A percentile compares a stretch with the other conserved stretches of the same genome.
phyloP scores from a whole-genome alignment of 2,329 filamentous ascomycete species.

The Nemania diffusa region DNA sequence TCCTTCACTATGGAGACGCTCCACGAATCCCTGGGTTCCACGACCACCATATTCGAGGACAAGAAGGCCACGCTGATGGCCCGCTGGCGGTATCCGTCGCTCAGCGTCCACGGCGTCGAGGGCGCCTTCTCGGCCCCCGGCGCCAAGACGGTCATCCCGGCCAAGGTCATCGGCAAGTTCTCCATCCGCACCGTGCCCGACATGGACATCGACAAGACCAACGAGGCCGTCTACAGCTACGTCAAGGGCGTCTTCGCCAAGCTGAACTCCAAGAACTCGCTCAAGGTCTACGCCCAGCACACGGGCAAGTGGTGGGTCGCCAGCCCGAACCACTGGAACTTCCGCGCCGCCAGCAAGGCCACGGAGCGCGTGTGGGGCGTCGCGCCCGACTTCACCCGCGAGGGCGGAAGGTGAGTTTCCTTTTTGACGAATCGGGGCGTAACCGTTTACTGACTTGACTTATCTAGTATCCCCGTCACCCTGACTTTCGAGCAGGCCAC shows the following conservation, averaged over 20 bases:
- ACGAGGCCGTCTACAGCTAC: slow-evolving; percentile 84
- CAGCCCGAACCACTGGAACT: slow-evolving; percentile 99
- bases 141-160: slow-evolving; percentile 98
- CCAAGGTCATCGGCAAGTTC: slow-evolving; percentile 98
- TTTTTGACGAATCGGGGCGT: neutral
- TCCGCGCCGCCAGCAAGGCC: slow-evolving; percentile 92
- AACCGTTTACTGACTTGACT: slow-evolving; percentile 4
- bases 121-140: slow-evolving; percentile 93
- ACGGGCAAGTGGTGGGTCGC: slow-evolving; percentile 99
- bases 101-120: slow-evolving; percentile 94
- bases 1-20: slow-evolving; percentile 97
- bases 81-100: slow-evolving; percentile 92
- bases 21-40: slow-evolving; percentile 88
- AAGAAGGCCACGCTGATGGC: slow-evolving; percentile 96
- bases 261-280: slow-evolving; percentile 89
- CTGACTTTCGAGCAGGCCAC: slow-evolving; percentile 97
- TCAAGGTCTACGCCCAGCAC: slow-evolving; percentile 85
- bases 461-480: slow-evolving; percentile 86
- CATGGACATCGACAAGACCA: slow-evolving; percentile 94
- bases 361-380: slow-evolving; percentile 94
- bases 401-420: slow-evolving; percentile 81
- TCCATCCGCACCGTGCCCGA: slow-evolving; percentile 96
- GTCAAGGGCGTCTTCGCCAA: slow-evolving; percentile 86
- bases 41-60: slow-evolving; percentile 85
- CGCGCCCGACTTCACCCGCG: slow-evolving; percentile 92